Evolutionary conservation across 2,329 filamentous ascomycete genomes (phyloP).

Genomic region (Emmonsia crescens): DNA sequence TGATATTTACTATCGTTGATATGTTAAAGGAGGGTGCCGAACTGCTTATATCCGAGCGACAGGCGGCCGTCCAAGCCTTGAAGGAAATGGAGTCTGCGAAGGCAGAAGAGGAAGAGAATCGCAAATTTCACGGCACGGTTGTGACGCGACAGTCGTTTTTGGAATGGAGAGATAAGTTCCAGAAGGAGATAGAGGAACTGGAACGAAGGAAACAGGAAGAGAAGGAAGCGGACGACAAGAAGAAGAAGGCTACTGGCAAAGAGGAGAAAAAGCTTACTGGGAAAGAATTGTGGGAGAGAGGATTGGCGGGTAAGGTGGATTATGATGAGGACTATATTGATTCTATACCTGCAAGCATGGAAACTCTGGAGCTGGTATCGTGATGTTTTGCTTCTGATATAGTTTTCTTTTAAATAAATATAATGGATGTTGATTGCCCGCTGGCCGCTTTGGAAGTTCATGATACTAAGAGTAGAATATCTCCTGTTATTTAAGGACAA

Average conservation of each 20-base stretch:
- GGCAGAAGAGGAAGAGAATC: slow-evolving; percentile 81
- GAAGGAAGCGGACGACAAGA: slow-evolving; percentile 66
- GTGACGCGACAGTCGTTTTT: slow-evolving; percentile 82
- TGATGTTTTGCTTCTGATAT: slow-evolving; percentile 17
- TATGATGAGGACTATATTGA: slow-evolving; percentile 59
- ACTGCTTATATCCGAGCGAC: slow-evolving; percentile 63
- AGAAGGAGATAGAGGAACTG: slow-evolving; percentile 68
- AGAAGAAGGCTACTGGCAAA: slow-evolving; percentile 62
- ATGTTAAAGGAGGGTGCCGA: slow-evolving; percentile 87
- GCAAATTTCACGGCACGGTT: slow-evolving; percentile 83
- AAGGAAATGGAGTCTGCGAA: slow-evolving; percentile 46
- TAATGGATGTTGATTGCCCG: neutral
- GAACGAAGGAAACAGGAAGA: slow-evolving; percentile 56
- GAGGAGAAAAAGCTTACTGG: slow-evolving; percentile 58
- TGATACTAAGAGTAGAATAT: neutral
- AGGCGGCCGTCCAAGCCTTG: slow-evolving; percentile 48
- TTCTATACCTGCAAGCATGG: slow-evolving; percentile 47
- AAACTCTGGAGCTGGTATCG: slow-evolving; percentile 61
- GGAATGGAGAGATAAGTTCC: slow-evolving; percentile 69
- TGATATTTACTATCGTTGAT: slow-evolving; percentile 87
- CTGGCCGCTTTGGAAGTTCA: neutral
- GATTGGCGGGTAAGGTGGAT: slow-evolving; percentile 55
- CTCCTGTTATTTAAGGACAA: neutral
- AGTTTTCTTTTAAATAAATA: neutral
- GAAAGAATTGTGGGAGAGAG: slow-evolving; percentile 66